Evolutionary conservation across 306 rosid species (phyloP), one percentile per base, ranked within the genome.

Genomic region (Aeschynomene evenia): DNA sequence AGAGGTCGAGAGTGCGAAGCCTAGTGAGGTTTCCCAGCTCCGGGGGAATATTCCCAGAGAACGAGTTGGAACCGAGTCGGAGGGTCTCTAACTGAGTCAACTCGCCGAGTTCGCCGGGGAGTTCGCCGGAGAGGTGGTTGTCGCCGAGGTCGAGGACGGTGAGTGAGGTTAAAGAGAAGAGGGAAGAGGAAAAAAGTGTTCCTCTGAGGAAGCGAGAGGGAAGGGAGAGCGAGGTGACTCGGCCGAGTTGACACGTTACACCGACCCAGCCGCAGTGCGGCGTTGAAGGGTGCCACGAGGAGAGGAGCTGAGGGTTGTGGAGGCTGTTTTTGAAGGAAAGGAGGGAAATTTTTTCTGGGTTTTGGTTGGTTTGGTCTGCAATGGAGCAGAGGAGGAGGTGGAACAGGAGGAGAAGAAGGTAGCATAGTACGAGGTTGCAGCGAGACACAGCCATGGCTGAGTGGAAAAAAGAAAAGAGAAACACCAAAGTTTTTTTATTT

Each of bases 231-330:
- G 81, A 72, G 68, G 77, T 78, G 77, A 91, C 96, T 77, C 87
- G 91, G 74, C 89, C 96, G 24, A 76, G 85, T 51, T 70, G 77
- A 68, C 99, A 95, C 0, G 84, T 48, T 11, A 95, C 86, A 7
- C 96, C 99, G 14, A 77, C 34, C 99, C 99, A 95, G 75, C 70
- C 7, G 68, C 99, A 95, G 81, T 84, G 89, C 0, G 87, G 77
- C 10, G 77, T 73, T 15, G 87, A 58, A 1, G 63, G 18, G 71
- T 70, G 80, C 97, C 99, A 95, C 0, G 89, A 81, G 37, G 81
- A 12, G 1, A 95, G 83, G 42, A 52, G 4, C n/a, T 61, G 72
- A 1, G 93, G 77, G 53, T 73, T 83, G 34, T 81, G 81, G 13
- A 95, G 89, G 21, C 42, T 5, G 22, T 53, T 56, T 80, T 83